Evolutionary conservation across 2,329 filamentous ascomycete species (phyloP).

Genomic region (Aspergillus eucalypticola): DNA sequence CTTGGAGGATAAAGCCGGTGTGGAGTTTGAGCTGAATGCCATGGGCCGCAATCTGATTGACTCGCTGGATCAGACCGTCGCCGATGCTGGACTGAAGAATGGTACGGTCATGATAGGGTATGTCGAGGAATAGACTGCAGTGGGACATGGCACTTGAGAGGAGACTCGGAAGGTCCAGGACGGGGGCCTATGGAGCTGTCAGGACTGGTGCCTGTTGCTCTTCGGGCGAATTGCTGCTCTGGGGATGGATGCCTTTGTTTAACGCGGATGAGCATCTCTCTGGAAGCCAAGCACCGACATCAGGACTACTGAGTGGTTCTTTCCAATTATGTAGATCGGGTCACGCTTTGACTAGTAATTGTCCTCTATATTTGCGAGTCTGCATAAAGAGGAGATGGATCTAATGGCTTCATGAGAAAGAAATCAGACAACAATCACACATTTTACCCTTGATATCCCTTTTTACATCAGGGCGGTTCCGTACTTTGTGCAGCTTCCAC

Average conservation of each 20-base stretch:
- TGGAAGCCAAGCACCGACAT: neutral
- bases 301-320: neutral
- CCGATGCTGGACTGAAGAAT: constrained; percentile 82
- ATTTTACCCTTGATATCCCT: neutral
- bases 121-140: constrained; percentile 55
- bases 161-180: neutral
- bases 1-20: constrained; percentile 73
- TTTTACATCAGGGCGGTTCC: too few relatives aligned
- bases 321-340: neutral
- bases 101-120: constrained; percentile 96
- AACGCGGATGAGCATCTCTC: neutral
- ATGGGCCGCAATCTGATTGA: constrained; percentile 86
- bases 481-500: too few relatives aligned
- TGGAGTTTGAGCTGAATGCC: constrained; percentile 82
- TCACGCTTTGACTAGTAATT: neutral
- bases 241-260: neutral
- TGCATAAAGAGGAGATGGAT: too few relatives aligned
- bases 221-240: neutral
- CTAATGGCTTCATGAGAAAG: neutral
- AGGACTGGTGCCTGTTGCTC: neutral
- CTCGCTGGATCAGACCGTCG: constrained; percentile 70
- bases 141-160: neutral
- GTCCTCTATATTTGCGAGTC: neutral
- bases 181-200: neutral
- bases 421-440: neutral